Conservation (phyloP, 495 filamentous ascomycete species). For the Aspergillus kassunensis region DNA sequence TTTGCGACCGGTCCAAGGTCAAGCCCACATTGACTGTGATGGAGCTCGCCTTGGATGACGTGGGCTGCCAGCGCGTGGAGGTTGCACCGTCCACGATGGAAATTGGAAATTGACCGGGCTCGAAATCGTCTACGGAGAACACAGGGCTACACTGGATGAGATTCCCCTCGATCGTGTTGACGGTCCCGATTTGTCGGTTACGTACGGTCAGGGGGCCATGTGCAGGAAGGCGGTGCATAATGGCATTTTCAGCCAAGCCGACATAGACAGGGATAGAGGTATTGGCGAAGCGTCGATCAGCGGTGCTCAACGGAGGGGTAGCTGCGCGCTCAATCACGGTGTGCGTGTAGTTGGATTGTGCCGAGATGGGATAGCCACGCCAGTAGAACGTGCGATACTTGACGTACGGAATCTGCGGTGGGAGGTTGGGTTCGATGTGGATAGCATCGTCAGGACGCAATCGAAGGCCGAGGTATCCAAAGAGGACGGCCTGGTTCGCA, state of each 20-base stretch:
- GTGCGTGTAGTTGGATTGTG: conserved; percentile 60
- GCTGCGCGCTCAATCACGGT: conserved; percentile 54
- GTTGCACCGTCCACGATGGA: conserved; percentile 66
- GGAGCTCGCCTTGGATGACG: conserved; percentile 41
- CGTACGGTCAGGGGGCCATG: conserved; percentile 51
- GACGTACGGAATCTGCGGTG: conserved; percentile 58
- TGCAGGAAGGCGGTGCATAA: conserved; percentile 45
- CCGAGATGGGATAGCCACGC: conserved; percentile 61
- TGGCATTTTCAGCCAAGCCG: conserved; percentile 32
- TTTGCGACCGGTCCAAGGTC: conserved; percentile 41
- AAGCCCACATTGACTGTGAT: conserved; percentile 47
- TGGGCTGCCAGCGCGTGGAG: conserved; percentile 70
- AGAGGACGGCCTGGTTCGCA: conserved; percentile 57
- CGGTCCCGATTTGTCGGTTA: conserved; percentile 50
- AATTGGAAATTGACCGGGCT: conserved; percentile 69
- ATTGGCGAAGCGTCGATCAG: conserved; percentile 45
- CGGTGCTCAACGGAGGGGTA: conserved; percentile 34
- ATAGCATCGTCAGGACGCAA: conserved; percentile 48
- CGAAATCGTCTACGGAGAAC: conserved; percentile 43
- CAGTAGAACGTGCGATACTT: conserved; percentile 67
- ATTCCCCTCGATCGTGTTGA: conserved; percentile 54
- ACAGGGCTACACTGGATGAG: conserved; percentile 64
- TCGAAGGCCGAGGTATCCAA: conserved; percentile 58
- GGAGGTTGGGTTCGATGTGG: conserved; percentile 55
- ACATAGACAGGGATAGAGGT: conserved; percentile 49